Evolutionary conservation across 2,329 filamentous ascomycete genomes (phyloP).

Genomic region (Thermothelomyces thermophilus): DNA sequence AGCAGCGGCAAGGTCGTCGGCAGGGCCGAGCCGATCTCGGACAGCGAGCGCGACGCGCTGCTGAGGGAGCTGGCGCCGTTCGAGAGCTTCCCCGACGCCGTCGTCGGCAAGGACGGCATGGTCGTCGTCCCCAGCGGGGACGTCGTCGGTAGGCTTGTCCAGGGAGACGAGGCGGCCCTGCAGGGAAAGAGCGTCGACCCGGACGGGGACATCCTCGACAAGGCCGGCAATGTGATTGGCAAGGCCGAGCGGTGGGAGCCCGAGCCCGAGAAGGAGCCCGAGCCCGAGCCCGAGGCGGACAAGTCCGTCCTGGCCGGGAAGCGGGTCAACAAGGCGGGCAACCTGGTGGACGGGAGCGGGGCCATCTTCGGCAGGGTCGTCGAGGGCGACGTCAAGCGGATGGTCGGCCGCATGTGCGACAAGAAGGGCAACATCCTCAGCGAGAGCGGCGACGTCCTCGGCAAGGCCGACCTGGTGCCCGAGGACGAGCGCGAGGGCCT

Average conservation of each 20-base stretch:
- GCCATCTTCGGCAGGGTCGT: constrained; percentile 58
- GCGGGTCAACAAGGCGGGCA: constrained; percentile 64
- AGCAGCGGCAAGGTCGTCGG: constrained; percentile 63
- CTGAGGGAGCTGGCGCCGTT: constrained; percentile 45
- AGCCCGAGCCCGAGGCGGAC: constrained; percentile 44
- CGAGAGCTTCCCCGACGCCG: constrained; percentile 50
- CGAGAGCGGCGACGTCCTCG: constrained; percentile 64
- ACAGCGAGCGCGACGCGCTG: constrained; percentile 44
- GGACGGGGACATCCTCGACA: constrained; percentile 63
- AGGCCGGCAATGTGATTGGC: constrained; percentile 59
- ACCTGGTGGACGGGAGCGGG: constrained; percentile 49
- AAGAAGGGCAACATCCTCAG: constrained; percentile 66
- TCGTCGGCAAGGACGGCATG: constrained; percentile 47
- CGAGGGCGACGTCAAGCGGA: constrained; percentile 57
- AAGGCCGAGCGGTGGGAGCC: constrained; percentile 35
- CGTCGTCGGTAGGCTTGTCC: constrained; percentile 54
- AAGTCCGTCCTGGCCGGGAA: constrained; percentile 61
- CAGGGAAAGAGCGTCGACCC: constrained; percentile 60
- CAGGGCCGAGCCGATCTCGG: constrained; percentile 57
- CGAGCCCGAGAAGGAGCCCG: constrained; percentile 26
- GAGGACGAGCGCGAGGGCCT: constrained; percentile 57
- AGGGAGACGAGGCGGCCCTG: constrained; percentile 58
- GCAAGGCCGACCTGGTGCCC: constrained; percentile 60
- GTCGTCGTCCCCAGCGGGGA: constrained; percentile 44
- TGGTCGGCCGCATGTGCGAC: constrained; percentile 64